Evolutionary conservation across 768 basidiomycete species (phyloP).

Genomic region (Phallus indusiatus): DNA sequence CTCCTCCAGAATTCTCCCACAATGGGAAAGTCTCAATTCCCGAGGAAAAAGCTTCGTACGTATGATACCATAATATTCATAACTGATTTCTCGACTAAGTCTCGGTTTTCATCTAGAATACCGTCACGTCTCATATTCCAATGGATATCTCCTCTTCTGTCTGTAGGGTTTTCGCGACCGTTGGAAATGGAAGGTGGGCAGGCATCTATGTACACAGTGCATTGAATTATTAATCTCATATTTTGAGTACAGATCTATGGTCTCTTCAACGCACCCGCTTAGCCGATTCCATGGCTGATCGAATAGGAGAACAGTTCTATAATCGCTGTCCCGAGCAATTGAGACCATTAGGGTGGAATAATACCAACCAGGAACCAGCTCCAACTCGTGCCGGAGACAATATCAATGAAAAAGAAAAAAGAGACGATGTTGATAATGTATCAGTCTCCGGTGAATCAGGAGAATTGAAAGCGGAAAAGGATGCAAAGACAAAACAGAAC

Average conservation of each 20-base stretch:
- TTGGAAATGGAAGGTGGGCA: slow-evolving; percentile 43
- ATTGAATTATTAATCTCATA: no score
- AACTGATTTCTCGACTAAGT: background rate
- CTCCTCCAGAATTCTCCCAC: slow-evolving; percentile 39
- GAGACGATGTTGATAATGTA: slow-evolving; percentile 8
- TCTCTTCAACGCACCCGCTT: slow-evolving; percentile 31
- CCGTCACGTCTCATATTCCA: slow-evolving; percentile 38
- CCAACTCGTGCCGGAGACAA: slow-evolving; percentile 7
- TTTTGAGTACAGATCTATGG: slow-evolving; percentile 40
- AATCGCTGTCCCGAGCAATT: slow-evolving; percentile 40
- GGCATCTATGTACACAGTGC: no score
- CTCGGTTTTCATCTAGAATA: slow-evolving; percentile 23
- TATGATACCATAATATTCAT: slow-evolving; percentile 2
- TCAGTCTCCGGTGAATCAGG: background rate
- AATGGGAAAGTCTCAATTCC: slow-evolving; percentile 33
- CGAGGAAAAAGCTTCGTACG: slow-evolving; percentile 26
- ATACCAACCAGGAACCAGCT: background rate
- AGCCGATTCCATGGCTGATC: slow-evolving; percentile 31
- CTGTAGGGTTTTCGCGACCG: slow-evolving; percentile 50
- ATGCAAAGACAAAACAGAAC: background rate
- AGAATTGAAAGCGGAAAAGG: background rate
- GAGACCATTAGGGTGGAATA: slow-evolving; percentile 23
- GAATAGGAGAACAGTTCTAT: slow-evolving; percentile 39
- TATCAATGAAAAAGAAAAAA: slow-evolving; percentile 1
- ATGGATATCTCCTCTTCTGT: slow-evolving; percentile 47